These are phyloP conservation scores for Elongisporangium undulatum DNA, from an alignment of 352 stramenopile genomes.

Conservation along the genomic window DNA sequence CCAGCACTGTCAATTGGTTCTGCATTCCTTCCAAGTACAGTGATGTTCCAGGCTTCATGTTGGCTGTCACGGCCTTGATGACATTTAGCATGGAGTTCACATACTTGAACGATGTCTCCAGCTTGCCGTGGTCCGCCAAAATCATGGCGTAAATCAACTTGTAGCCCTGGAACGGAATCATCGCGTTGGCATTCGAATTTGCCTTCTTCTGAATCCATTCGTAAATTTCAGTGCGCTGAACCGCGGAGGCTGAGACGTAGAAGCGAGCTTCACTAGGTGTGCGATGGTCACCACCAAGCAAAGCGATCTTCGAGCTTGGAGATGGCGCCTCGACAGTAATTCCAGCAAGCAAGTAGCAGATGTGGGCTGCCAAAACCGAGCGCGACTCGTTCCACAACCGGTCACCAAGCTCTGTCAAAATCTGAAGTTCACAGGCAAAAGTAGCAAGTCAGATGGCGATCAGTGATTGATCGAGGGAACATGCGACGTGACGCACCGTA, in stretches of 20 bases:
- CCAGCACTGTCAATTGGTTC: slow-evolving; percentile 81
- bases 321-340: slow-evolving; percentile 73
- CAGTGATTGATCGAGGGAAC: background rate
- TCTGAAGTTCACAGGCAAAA: slow-evolving; percentile 16
- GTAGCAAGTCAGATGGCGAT: background rate
- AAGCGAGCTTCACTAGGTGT: slow-evolving; percentile 69
- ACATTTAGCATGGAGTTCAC: slow-evolving; percentile 82
- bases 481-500: slow-evolving; percentile 22
- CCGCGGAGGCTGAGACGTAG: slow-evolving; percentile 70
- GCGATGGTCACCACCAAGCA: slow-evolving; percentile 74
- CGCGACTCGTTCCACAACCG: slow-evolving; percentile 68
- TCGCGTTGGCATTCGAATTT: slow-evolving; percentile 36
- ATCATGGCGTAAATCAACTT: slow-evolving; percentile 89
- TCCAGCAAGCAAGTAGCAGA: slow-evolving; percentile 78
- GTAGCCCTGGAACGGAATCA: slow-evolving; percentile 88
- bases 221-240: slow-evolving; percentile 85
- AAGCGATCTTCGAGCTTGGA: slow-evolving; percentile 68
- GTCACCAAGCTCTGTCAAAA: slow-evolving; percentile 79
- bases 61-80: slow-evolving; percentile 66
- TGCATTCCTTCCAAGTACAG: slow-evolving; percentile 88
- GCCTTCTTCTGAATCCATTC: slow-evolving; percentile 76
- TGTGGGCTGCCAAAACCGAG: slow-evolving; percentile 64
- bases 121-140: slow-evolving; percentile 76
- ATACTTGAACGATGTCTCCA: slow-evolving; percentile 85
- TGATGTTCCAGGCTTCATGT: slow-evolving; percentile 76